These are phyloP conservation scores for Blastocystis hominis DNA, from an alignment of 352 stramenopile species.

Conservation along the genomic window DNA sequence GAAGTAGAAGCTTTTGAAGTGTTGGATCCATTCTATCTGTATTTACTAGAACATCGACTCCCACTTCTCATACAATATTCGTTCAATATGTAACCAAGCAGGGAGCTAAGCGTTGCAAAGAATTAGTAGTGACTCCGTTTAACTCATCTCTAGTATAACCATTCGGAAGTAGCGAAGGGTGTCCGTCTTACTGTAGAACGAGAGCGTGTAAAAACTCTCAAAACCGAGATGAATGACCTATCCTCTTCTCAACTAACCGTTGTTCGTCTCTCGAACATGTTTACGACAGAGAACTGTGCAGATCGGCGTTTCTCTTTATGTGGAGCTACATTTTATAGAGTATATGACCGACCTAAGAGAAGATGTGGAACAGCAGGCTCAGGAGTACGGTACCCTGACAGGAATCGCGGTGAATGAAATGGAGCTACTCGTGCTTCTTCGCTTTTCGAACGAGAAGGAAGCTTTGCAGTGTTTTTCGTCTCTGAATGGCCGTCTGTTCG, in stretches of 20 bases:
- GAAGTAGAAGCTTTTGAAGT: background rate
- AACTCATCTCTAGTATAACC: background rate
- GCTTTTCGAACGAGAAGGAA: background rate
- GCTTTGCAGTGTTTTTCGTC: background rate
- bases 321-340: background rate
- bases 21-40: background rate
- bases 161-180: background rate
- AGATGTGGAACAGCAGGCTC: background rate
- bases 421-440: background rate
- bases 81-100: constrained; percentile 12
- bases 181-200: background rate
- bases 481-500: background rate
- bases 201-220: background rate
- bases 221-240: background rate
- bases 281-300: background rate
- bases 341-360: constrained; percentile 21
- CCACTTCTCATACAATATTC: background rate
- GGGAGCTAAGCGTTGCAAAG: background rate
- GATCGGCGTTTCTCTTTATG: background rate
- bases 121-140: background rate
- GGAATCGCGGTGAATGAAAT: constrained; percentile 5
- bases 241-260: background rate
- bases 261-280: constrained; percentile 13
- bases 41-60: background rate
- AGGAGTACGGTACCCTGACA: constrained; percentile 31